These are phyloP conservation scores for Cladosporium austrohemisphaericum DNA, from an alignment of 2,329 filamentous ascomycete species.

Conservation along the genomic window DNA sequence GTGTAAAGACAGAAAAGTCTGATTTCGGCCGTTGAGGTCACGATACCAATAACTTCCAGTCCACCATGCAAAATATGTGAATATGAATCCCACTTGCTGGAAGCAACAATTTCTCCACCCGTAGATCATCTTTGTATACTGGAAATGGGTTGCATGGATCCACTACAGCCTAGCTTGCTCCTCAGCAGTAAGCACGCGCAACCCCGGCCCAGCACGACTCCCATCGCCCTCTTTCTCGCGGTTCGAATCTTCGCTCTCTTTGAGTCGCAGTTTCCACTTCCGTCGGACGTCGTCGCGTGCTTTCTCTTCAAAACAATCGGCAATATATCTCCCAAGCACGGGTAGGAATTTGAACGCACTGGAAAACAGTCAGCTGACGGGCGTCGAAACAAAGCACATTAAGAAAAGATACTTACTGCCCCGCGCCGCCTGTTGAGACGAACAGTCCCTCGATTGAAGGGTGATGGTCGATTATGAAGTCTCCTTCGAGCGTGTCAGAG, in stretches of 20 bases:
- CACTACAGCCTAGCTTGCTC: neutral
- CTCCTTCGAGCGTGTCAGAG: conserved; percentile 49
- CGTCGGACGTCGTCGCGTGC: neutral
- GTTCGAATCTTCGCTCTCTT: neutral
- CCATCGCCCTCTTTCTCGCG: neutral
- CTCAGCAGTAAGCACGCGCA: neutral
- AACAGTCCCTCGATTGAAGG: conserved; percentile 46
- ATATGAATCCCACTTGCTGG: no score
- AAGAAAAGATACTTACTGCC: conserved; percentile 38
- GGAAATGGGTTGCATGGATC: no score
- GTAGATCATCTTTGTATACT: no score
- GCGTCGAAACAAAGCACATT: neutral
- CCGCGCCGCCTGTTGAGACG: conserved; percentile 55
- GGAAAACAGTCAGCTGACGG: neutral
- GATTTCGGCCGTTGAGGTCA: no score
- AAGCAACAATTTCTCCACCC: no score
- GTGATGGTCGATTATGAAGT: conserved; percentile 49
- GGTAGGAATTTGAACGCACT: conserved; percentile 27
- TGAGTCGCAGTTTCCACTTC: neutral
- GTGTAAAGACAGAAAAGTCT: no score
- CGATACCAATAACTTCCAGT: no score
- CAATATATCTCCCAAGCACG: conserved; percentile 24
- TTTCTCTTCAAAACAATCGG: neutral
- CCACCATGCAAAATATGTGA: no score
- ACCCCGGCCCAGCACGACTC: neutral